Evolutionary conservation across 2,329 filamentous ascomycete species (phyloP), one percentile per base, ranked within the genome.

Genomic region (Pseudogymnoascus sp.): DNA sequence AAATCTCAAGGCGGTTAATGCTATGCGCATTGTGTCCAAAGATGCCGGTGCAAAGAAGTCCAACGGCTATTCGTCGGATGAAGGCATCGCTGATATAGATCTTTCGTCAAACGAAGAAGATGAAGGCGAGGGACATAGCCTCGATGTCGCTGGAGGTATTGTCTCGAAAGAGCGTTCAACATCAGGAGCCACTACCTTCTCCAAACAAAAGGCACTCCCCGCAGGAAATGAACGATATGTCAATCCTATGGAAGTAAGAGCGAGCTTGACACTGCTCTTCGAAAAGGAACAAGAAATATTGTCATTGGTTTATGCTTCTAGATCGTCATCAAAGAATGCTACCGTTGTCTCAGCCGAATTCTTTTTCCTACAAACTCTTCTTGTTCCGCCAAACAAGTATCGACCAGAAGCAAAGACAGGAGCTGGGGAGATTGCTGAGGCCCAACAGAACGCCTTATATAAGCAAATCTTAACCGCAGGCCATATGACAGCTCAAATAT

Each of bases 381-480:
- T 97, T 13, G 91, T 99, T 0, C 92, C 96, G 1, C 95, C 95
- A 1, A 99, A 96, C 74, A 89, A 87, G 70, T 99, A 89, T 75
- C 87, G 95, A 42, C 93, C 95, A 11, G 91, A 96, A 74, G 91
- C 92, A 9, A 84, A 86, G 65, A 93, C 90, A 31, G 91, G 91
- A 50, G 85, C 88, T 36, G 87, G 88, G 47, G 87, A 92, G 63
- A 89, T 97, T 67, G 85, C 91, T 26, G 95, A 99, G 74, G 88
- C 91, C 2, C 87, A 92, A 69, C 90, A 96, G 74, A 99, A 99
- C 75, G 85, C 82, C 0, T 83, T 93, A 0, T 96, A 96, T 78
- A 96, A 92, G 73, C 83, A 85, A 67, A 93, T 99, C 64, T 78
- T 99, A 40, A 87, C 86, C 66, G 82, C 85, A 19, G 93, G 89